Evolutionary conservation across 805 yeast genomes (phyloP).

Genomic region (Saccharomycodes ludwigii): DNA sequence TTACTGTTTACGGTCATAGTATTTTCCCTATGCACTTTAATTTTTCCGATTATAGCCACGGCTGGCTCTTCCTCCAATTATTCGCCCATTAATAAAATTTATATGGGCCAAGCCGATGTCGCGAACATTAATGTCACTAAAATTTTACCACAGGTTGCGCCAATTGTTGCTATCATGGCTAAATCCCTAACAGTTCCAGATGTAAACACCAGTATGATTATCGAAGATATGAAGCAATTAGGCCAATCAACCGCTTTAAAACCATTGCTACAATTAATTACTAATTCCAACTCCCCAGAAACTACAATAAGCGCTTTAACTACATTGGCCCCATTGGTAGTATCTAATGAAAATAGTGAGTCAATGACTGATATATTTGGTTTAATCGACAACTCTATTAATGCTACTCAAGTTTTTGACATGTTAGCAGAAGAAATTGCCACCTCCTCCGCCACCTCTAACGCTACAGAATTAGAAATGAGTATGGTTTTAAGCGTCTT

Average conservation of each 20-base stretch:
- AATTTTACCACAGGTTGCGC: conserved; percentile 19
- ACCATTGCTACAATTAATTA: conserved; percentile 19
- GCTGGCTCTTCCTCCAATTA: conserved; percentile 22
- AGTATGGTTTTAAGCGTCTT: no score
- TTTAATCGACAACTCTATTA: conserved; percentile 6
- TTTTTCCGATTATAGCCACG: conserved; percentile 19
- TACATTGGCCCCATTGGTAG: conserved; percentile 18
- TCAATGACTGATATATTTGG: conserved; percentile 3
- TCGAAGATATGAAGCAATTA: conserved; percentile 15
- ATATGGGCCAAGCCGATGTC: conserved; percentile 22
- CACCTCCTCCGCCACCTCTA: conserved; percentile 4
- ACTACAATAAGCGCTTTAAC: conserved; percentile 17
- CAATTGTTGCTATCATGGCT: conserved; percentile 18
- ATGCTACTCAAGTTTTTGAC: conserved; percentile 3
- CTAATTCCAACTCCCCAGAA: conserved; percentile 14
- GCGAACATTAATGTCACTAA: conserved; percentile 22
- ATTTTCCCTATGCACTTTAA: conserved; percentile 16
- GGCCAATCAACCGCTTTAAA: conserved; percentile 17
- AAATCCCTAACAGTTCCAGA: conserved; percentile 17
- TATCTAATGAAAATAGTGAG: conserved; percentile 4
- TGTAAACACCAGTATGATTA: conserved; percentile 10
- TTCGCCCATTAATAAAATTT: conserved; percentile 19
- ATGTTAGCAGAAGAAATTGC: conserved; percentile 1
- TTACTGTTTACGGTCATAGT: no score
- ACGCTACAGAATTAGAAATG: no score